These are phyloP conservation scores for Moelleriella libera DNA, from an alignment of 2,329 filamentous ascomycete genomes.

Conservation along the genomic window DNA sequence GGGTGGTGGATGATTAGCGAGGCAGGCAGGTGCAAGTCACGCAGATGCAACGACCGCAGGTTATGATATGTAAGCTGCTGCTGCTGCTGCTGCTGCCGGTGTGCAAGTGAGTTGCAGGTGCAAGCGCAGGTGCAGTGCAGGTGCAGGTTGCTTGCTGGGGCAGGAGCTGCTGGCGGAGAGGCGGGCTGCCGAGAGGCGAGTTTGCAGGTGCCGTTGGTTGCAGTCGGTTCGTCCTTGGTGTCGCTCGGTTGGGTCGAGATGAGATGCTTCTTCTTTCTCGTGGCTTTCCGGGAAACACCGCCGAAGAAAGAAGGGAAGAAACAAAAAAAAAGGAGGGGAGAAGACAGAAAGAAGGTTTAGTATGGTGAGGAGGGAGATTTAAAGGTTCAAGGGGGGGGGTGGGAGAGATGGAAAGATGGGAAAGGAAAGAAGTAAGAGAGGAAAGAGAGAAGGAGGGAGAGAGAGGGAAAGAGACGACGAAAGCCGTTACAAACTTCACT, in stretches of 20 bases:
- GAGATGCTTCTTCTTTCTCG: not conserved
- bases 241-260: not conserved
- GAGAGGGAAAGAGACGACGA: not conserved
- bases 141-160: not conserved
- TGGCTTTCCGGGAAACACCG: not conserved
- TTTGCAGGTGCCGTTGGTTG: not conserved
- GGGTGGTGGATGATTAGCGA: slow-evolving; percentile 2
- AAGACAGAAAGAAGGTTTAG: not conserved
- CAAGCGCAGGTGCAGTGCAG: not conserved
- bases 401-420: slow-evolving; percentile 3
- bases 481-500: not conserved
- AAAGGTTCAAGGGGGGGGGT: not conserved
- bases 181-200: not conserved
- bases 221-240: not conserved
- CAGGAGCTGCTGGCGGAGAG: not conserved
- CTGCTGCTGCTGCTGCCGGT: not conserved
- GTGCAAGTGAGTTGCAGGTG: not conserved
- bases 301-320: not conserved
- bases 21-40: not conserved
- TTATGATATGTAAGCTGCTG: not conserved
- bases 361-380: not conserved
- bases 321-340: not conserved
- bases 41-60: not conserved
- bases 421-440: slow-evolving; percentile 4
- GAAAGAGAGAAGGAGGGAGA: slow-evolving; percentile 1